These are phyloP conservation scores for Aspergillus spinulosporus DNA, from an alignment of 2,329 filamentous ascomycete species.

Conservation along the genomic window DNA sequence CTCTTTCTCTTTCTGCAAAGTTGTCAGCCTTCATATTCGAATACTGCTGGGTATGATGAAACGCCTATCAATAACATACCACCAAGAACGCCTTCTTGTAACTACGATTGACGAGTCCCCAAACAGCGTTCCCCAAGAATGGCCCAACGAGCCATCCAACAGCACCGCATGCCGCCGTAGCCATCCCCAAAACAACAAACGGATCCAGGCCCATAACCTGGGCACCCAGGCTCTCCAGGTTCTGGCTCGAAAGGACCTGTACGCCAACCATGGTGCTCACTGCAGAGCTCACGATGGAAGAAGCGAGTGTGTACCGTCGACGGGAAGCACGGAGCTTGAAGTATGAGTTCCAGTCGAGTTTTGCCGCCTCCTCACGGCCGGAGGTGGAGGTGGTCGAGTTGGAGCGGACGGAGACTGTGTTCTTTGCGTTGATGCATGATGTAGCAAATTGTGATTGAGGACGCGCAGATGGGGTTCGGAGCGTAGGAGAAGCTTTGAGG, in stretches of 20 bases:
- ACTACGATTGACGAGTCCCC: conserved; percentile 72
- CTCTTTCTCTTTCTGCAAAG: conserved; percentile 76
- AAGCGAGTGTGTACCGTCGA: conserved; percentile 77
- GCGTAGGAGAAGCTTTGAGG: conserved; percentile 15
- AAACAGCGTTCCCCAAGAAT: conserved; percentile 74
- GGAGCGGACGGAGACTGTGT: conserved; percentile 22
- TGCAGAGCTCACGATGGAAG: conserved; percentile 67
- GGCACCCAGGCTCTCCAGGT: conserved; percentile 65
- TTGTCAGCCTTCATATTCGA: conserved; percentile 6
- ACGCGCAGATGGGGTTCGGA: conserved; percentile 18
- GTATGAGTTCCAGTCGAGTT: conserved; percentile 88
- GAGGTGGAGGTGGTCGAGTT: conserved; percentile 35
- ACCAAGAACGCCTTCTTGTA: conserved; percentile 70
- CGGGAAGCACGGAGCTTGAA: conserved; percentile 86
- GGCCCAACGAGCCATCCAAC: conserved; percentile 87
- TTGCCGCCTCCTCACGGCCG: conserved; percentile 33
- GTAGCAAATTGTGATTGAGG: conserved; percentile 14
- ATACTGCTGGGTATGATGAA: background rate
- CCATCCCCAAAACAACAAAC: conserved; percentile 77
- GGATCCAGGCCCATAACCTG: conserved; percentile 83
- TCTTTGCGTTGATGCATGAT: conserved; percentile 13
- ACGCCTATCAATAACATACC: conserved; percentile 48
- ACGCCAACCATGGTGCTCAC: conserved; percentile 57
- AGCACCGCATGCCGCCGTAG: conserved; percentile 73
- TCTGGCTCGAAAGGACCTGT: conserved; percentile 64